phyloP scores from a whole-genome alignment of 2,329 filamentous ascomycete genomes.

The Fusarium humuli region DNA sequence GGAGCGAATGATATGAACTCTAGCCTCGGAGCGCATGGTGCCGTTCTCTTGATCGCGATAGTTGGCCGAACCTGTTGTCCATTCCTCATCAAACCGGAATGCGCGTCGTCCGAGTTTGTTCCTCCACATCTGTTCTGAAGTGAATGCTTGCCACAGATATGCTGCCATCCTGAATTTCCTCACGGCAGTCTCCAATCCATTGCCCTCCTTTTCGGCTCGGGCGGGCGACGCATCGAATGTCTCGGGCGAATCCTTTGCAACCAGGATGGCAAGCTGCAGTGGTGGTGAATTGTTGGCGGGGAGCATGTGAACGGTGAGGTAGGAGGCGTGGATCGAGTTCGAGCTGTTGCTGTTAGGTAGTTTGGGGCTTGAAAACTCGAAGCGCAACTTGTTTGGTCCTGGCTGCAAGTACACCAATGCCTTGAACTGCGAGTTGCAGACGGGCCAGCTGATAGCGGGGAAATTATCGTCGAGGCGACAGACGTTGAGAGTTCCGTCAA shows the following conservation, averaged over 20 bases:
- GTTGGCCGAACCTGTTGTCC: slow-evolving; percentile 85
- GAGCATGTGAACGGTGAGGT: slow-evolving; percentile 87
- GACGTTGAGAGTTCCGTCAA: slow-evolving; percentile 84
- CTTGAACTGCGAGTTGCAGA: slow-evolving; percentile 91
- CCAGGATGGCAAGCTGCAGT: slow-evolving; percentile 86
- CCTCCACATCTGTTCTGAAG: slow-evolving; percentile 94
- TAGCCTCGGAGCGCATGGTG: slow-evolving; percentile 89
- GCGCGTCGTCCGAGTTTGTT: slow-evolving; percentile 86
- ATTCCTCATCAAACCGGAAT: slow-evolving; percentile 95
- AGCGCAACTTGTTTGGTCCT: slow-evolving; percentile 86
- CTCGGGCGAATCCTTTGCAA: slow-evolving; percentile 87
- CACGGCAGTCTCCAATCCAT: slow-evolving; percentile 81
- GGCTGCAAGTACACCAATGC: slow-evolving; percentile 89
- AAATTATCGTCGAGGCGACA: slow-evolving; percentile 87
- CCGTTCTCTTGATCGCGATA: slow-evolving; percentile 76
- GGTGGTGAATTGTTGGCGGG: slow-evolving; percentile 83
- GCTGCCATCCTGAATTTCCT: slow-evolving; percentile 95
- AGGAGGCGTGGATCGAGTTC: slow-evolving; percentile 80
- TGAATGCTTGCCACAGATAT: slow-evolving; percentile 97
- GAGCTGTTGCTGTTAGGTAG: slow-evolving; percentile 75
- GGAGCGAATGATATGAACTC: slow-evolving; percentile 84
- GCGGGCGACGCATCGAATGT: slow-evolving; percentile 87
- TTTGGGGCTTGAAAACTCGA: slow-evolving; percentile 90
- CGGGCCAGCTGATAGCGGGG: slow-evolving; percentile 86
- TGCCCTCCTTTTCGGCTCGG: slow-evolving; percentile 81